Base-by-base conservation (phyloP, 2,329 filamentous ascomycete genomes). In the Trichophyton verrucosum region DNA sequence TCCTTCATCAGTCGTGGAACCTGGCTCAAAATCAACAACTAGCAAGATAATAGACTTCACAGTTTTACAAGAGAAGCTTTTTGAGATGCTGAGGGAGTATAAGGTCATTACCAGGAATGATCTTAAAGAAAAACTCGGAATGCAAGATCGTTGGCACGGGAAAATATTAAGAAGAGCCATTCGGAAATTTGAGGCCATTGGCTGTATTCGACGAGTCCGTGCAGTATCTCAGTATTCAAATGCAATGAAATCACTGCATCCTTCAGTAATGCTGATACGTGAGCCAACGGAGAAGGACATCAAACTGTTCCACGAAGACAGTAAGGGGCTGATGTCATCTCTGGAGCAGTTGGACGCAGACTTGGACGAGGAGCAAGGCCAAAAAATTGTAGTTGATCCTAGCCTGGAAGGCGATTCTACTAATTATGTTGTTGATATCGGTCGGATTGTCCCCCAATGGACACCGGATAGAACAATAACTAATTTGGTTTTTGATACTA, bases 71-170 rank as follows among this genome's bases (percentile, higher is more conserved):
- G 72, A 74, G 24, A 71, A 75, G 11, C 68, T 82, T 1, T 80
- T 82, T 61, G 70, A 73, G 5, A 72, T 78, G 30, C 69, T 85
- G 17, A 77, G 76, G 61, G 73, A 81, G 38, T 73, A 76, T 38
- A 71, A 75, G n/a, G 73, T 83, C 38, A 77, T 84, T 49, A 74
- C 78, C 1, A 75, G 80, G 13, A 73, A 75, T 58, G 80, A 84
- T 62, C 71, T 85, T 9, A 79, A 81, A 60, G 72, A 71, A 30
- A 75, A 74, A 27, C 68, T 85, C 57, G 74, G 72, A 24, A 73
- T 76, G 60, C 61, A 64, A 2, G 70, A 74, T 38, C 64, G 62
- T 13, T 76, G 74, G 74, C 71, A 71, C 44, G 72, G 70, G 67
- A 71, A 71, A 59, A 69, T 77, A 24, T 64, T 78, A n/a, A 72